Conservation (phyloP, 345 rosid species). For the Camelina laxa region DNA sequence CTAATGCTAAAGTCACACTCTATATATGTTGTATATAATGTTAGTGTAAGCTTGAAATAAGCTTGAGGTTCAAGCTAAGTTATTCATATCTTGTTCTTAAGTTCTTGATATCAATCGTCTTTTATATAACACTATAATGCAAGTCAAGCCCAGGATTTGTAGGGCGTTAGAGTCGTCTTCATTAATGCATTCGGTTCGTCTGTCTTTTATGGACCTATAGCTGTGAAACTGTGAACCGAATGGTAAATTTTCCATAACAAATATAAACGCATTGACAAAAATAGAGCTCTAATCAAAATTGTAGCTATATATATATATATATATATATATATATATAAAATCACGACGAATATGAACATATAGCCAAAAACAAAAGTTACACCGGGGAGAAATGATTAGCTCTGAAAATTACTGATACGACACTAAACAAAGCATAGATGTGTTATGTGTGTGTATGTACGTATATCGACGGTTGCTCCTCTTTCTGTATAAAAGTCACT, state of each 20-base stretch:
- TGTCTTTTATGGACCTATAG: not conserved
- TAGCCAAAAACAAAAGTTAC: slow-evolving; percentile 13
- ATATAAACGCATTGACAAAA: slow-evolving; percentile 15
- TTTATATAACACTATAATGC: not conserved
- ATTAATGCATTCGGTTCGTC: not conserved
- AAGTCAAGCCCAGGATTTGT: slow-evolving; percentile 9
- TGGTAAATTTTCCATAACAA: slow-evolving; percentile 1
- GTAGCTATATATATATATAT: not conserved
- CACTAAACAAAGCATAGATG: slow-evolving; percentile 10
- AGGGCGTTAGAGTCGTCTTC: slow-evolving; percentile 15
- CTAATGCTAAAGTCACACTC: not conserved
- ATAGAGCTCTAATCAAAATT: not conserved
- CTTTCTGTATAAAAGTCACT: slow-evolving; percentile 35
- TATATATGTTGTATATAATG: not conserved
- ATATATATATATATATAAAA: not conserved
- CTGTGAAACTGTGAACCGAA: slow-evolving; percentile 16
- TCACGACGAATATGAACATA: not conserved
- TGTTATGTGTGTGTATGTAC: not conserved
- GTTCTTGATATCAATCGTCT: too few species aligned
- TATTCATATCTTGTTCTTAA: too few species aligned
- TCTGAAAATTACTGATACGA: slow-evolving; percentile 24
- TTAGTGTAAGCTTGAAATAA: too few species aligned
- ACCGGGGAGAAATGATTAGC: not conserved
- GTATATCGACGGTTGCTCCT: slow-evolving; percentile 6
- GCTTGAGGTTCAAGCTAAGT: too few species aligned